phyloP scores from a whole-genome alignment of 805 yeast species.

The Blastobotrys robertii region DNA sequence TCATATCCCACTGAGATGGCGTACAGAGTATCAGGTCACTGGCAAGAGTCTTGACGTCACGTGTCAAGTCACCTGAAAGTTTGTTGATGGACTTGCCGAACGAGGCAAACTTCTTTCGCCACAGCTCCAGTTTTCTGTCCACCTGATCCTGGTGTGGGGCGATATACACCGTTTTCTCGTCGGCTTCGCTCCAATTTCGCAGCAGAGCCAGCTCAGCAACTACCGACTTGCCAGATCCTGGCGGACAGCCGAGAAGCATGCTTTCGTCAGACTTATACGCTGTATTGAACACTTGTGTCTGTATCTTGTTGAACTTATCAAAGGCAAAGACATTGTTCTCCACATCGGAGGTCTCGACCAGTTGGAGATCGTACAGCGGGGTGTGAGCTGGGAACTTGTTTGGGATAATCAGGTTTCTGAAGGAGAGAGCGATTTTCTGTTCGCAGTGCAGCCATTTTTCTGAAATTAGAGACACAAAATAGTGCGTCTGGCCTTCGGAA shows the following conservation, averaged over 20 bases:
- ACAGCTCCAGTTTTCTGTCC: constrained; percentile 36
- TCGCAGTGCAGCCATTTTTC: constrained; percentile 82
- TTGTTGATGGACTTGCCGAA: constrained; percentile 31
- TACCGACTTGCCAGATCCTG: constrained; percentile 67
- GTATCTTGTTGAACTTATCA: constrained; percentile 55
- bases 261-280: constrained; percentile 50
- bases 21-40: constrained; percentile 69
- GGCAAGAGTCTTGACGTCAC: constrained; percentile 48
- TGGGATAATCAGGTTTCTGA: constrained; percentile 47
- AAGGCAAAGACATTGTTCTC: constrained; percentile 42
- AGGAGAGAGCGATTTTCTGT: constrained; percentile 47
- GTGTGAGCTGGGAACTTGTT: constrained; percentile 56
- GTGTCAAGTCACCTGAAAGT: constrained; percentile 46
- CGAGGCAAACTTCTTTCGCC: constrained; percentile 42
- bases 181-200: constrained; percentile 47
- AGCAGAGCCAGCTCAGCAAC: constrained; percentile 66
- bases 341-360: constrained; percentile 33
- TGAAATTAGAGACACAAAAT: constrained; percentile 62
- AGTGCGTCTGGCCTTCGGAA: constrained; percentile 56
- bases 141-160: constrained; percentile 50
- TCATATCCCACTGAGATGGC: constrained; percentile 62
- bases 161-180: constrained; percentile 55
- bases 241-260: constrained; percentile 58
- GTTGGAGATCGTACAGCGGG: constrained; percentile 42
- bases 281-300: constrained; percentile 58